Conservation (phyloP, 495 filamentous ascomycete genomes). For the Hypomontagnella submonticulosa region DNA sequence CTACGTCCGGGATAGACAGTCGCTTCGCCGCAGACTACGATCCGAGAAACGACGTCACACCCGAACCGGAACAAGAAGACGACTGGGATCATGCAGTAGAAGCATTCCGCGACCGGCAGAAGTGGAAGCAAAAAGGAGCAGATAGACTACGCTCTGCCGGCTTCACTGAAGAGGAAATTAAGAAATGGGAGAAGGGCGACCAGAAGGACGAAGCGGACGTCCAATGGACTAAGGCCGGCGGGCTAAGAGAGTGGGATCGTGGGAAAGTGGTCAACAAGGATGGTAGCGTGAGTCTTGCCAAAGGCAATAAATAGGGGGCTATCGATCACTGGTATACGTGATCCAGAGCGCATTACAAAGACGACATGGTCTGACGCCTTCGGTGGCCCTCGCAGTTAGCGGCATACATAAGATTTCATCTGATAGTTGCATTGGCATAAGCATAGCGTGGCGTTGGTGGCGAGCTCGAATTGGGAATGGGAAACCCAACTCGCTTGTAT, state of each 20-base stretch:
- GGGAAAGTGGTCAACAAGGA: slow-evolving; percentile 79
- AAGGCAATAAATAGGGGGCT: slow-evolving; percentile 2
- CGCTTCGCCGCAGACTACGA: slow-evolving; percentile 85
- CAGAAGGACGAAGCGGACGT: slow-evolving; percentile 75
- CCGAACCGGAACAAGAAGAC: slow-evolving; percentile 63
- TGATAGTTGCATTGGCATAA: slow-evolving; percentile 12
- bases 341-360: not conserved
- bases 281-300: slow-evolving; percentile 48
- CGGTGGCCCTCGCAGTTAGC: not conserved
- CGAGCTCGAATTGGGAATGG: not conserved
- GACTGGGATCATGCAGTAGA: slow-evolving; percentile 90
- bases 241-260: slow-evolving; percentile 90
- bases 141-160: slow-evolving; percentile 81
- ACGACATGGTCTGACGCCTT: not conserved
- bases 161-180: slow-evolving; percentile 79
- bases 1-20: slow-evolving; percentile 76
- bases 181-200: slow-evolving; percentile 78
- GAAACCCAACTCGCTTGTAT: not conserved
- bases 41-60: slow-evolving; percentile 74
- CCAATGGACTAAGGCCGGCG: slow-evolving; percentile 80
- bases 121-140: slow-evolving; percentile 82
- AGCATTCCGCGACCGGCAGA: slow-evolving; percentile 80
- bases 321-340: not conserved
- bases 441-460: slow-evolving; percentile 25
- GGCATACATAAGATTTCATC: slow-evolving; percentile 6